Conservation (phyloP, 1,284 basidiomycete species). For the Irpex rosettiformis region DNA sequence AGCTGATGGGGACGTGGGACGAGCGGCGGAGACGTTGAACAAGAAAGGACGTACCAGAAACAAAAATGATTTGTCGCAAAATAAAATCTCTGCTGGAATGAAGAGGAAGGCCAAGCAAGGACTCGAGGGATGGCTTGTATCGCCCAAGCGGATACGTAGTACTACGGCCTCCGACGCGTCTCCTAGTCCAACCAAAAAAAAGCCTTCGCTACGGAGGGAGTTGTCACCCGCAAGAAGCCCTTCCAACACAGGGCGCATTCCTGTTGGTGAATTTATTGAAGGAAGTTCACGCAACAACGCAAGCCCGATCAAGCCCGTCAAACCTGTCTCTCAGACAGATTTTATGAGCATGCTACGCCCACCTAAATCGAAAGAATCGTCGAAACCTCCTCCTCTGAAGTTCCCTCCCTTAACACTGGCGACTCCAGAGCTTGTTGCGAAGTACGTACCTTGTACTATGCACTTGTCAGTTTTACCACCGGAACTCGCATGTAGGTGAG, state of each 20-base stretch:
- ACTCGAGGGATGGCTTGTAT: conserved; percentile 52
- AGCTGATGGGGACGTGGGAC: conserved; percentile 56
- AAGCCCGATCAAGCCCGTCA: conserved; percentile 17
- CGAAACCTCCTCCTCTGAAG: conserved; percentile 27
- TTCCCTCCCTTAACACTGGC: conserved; percentile 52
- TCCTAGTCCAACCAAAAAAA: conserved; percentile 12
- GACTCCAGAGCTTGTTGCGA: conserved; percentile 56
- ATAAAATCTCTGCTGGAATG: conserved; percentile 11
- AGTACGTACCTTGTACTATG: conserved; percentile 76
- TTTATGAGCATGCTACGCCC: conserved; percentile 51
- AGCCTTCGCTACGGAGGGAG: conserved; percentile 18
- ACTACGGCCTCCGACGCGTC: conserved; percentile 3
- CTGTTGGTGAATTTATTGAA: background rate
- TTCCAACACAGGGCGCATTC: background rate
- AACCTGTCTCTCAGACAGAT: conserved; percentile 28
- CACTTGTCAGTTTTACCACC: conserved; percentile 66
- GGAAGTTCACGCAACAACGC: background rate
- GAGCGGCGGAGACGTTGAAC: conserved; percentile 43
- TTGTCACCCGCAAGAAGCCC: background rate
- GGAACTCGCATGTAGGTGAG: conserved; percentile 57
- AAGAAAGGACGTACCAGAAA: background rate
- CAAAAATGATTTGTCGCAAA: background rate
- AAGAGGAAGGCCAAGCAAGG: conserved; percentile 42
- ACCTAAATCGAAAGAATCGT: conserved; percentile 34
- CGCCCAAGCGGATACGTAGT: conserved; percentile 11